A percentile compares a stretch with the other conserved stretches of the same genome.
These are phyloP conservation scores for Pythium vanterpoolii DNA, from an alignment of 352 stramenopile genomes.

Conservation along the genomic window DNA sequence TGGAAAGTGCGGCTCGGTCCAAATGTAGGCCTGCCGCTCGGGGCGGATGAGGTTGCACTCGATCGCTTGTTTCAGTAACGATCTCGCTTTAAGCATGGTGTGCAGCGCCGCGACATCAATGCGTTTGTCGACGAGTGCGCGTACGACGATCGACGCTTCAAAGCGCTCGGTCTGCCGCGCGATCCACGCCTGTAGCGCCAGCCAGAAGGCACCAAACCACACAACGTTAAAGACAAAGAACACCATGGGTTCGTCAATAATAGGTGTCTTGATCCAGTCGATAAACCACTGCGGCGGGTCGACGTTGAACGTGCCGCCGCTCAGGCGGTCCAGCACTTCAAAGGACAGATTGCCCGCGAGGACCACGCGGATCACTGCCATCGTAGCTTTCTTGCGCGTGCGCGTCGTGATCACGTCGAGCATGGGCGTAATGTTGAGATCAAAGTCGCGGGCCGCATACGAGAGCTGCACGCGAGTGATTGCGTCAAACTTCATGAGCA, in stretches of 20 bases:
- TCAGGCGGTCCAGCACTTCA: slow-evolving; percentile 94
- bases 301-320: slow-evolving; percentile 89
- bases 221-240: slow-evolving; percentile 81
- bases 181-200: slow-evolving; percentile 43
- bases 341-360: slow-evolving; percentile 93
- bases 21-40: slow-evolving; percentile 79
- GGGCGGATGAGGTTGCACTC: slow-evolving; percentile 38
- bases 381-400: slow-evolving; percentile 47
- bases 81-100: slow-evolving; percentile 36
- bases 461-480: slow-evolving; percentile 89
- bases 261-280: slow-evolving; percentile 63
- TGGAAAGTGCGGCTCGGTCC: slow-evolving; percentile 83
- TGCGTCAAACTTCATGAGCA: slow-evolving; percentile 89
- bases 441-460: slow-evolving; percentile 82
- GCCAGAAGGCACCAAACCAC: slow-evolving; percentile 66
- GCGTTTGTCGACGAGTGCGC: slow-evolving; percentile 65
- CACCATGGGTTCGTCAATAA: slow-evolving; percentile 59
- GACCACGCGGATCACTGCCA: slow-evolving; percentile 91
- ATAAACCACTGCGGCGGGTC: slow-evolving; percentile 85
- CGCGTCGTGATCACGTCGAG: slow-evolving; percentile 67
- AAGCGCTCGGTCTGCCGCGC: slow-evolving; percentile 44
- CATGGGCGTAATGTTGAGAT: slow-evolving; percentile 87
- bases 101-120: slow-evolving; percentile 50
- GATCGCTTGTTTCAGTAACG: slow-evolving; percentile 28
- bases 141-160: slow-evolving; percentile 88